A percentile compares a stretch with the other conserved stretches of the same genome.
These are phyloP conservation scores for Trichoderma sp. DNA, from an alignment of 2,329 filamentous ascomycete species.

Conservation along the genomic window DNA sequence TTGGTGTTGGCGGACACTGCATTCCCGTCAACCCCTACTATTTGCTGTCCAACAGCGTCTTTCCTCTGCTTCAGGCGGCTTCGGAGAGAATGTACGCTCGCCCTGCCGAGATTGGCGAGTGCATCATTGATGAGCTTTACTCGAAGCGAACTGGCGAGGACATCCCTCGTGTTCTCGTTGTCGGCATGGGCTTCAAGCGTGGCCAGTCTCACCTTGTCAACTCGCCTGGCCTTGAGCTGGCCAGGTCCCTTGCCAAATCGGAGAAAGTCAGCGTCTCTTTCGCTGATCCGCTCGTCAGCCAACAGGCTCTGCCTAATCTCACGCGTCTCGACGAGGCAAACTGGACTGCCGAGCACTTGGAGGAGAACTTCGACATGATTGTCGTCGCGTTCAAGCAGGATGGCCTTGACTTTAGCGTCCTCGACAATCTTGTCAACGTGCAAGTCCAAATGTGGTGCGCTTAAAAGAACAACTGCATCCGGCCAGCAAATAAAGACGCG, in stretches of 20 bases:
- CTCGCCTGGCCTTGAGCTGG: slow-evolving; percentile 49
- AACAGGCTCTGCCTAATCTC: slow-evolving; percentile 45
- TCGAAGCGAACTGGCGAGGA: slow-evolving; percentile 3
- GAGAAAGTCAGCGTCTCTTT: slow-evolving; percentile 46
- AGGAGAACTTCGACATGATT: slow-evolving; percentile 45
- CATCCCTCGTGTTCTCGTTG: slow-evolving; percentile 44
- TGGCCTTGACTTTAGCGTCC: slow-evolving; percentile 44
- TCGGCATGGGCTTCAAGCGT: slow-evolving; percentile 53
- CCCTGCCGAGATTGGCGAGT: slow-evolving; percentile 43
- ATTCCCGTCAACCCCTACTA: slow-evolving; percentile 60
- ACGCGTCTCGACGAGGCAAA: slow-evolving; percentile 39
- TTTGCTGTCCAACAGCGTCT: slow-evolving; percentile 49
- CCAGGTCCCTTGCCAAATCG: slow-evolving; percentile 40
- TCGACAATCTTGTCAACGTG: slow-evolving; percentile 40
- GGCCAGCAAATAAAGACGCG: not conserved
- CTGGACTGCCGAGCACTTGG: slow-evolving; percentile 43
- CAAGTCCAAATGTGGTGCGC: slow-evolving; percentile 45
- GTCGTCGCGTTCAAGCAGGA: slow-evolving; percentile 47
- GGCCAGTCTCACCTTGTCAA: slow-evolving; percentile 51
- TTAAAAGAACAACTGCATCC: not conserved
- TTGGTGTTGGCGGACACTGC: slow-evolving; percentile 58
- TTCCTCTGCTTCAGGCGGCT: slow-evolving; percentile 50
- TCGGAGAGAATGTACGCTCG: slow-evolving; percentile 48
- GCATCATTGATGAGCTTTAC: slow-evolving; percentile 39
- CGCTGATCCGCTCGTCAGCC: slow-evolving; percentile 47